phyloP scores from a whole-genome alignment of 768 basidiomycete species.

The Auricularia cornea region DNA sequence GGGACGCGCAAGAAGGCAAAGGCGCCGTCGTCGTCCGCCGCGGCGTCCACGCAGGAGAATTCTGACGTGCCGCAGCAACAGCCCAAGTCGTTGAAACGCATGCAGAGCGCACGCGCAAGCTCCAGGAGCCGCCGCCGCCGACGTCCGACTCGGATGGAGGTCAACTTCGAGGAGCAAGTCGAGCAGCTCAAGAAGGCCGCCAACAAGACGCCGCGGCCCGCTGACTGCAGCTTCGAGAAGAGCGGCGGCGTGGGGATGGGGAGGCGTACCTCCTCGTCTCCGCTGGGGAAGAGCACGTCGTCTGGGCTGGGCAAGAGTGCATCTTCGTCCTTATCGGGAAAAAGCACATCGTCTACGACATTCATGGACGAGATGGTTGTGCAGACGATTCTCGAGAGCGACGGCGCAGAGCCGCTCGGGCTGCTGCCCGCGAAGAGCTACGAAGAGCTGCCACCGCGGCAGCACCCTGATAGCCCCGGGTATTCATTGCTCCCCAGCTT shows the following conservation, averaged over 20 bases:
- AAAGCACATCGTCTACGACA: background rate
- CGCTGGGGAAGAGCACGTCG: too few species aligned
- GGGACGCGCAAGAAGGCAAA: background rate
- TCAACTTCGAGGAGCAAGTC: background rate
- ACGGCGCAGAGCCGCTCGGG: background rate
- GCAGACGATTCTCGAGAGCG: background rate
- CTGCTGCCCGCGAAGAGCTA: background rate
- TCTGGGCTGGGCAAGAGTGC: too few species aligned
- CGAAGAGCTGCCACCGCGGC: too few species aligned
- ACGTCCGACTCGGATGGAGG: background rate
- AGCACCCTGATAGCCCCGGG: too few species aligned
- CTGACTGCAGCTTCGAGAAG: background rate
- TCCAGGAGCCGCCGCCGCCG: background rate
- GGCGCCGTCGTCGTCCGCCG: background rate
- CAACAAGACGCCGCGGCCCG: background rate
- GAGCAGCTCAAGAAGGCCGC: background rate
- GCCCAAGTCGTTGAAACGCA: background rate
- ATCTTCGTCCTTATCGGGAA: too few species aligned
- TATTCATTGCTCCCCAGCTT: too few species aligned
- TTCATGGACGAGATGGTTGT: background rate
- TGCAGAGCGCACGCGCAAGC: background rate
- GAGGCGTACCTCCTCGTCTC: too few species aligned
- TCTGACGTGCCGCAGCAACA: background rate
- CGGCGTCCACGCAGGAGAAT: background rate
- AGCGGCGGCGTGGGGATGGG: background rate